Conservation (phyloP, 768 basidiomycete genomes). For the Naganishia vaughanmartiniae region DNA sequence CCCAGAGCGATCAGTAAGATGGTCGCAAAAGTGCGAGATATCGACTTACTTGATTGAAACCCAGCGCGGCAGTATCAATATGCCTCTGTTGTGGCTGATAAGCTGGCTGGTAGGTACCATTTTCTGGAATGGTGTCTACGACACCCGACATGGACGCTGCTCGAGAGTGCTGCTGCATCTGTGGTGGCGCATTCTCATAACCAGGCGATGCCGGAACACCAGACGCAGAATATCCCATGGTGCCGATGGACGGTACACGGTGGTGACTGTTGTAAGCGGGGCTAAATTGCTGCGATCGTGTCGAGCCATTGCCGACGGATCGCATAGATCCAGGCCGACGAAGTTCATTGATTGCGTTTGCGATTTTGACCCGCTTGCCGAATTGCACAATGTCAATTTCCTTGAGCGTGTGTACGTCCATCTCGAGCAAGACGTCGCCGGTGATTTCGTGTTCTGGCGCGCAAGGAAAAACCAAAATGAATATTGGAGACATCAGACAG, state of each 20-base stretch:
- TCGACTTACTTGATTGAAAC: slow-evolving; percentile 13
- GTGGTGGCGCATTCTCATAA: slow-evolving; percentile 5
- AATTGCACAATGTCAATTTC: slow-evolving; percentile 93
- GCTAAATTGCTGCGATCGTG: slow-evolving; percentile 22
- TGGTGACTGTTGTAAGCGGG: slow-evolving; percentile 3
- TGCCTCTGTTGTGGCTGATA: slow-evolving; percentile 11
- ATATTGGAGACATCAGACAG: neutral
- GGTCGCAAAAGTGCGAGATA: neutral
- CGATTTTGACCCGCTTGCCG: slow-evolving; percentile 88
- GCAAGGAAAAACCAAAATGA: neutral
- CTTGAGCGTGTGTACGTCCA: slow-evolving; percentile 87
- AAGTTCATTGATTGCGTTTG: slow-evolving; percentile 86
- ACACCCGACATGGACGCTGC: slow-evolving; percentile 17
- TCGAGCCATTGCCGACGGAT: slow-evolving; percentile 48
- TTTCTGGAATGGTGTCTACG: slow-evolving; percentile 21
- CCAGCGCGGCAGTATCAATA: slow-evolving; percentile 12
- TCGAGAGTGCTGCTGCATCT: slow-evolving; percentile 10
- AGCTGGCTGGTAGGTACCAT: slow-evolving; percentile 17
- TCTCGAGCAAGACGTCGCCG: slow-evolving; percentile 91
- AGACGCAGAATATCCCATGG: slow-evolving; percentile 12
- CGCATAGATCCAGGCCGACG: slow-evolving; percentile 63
- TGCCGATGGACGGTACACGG: slow-evolving; percentile 9
- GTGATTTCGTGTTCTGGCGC: slow-evolving; percentile 92
- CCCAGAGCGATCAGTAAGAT: neutral
- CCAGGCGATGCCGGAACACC: neutral